phyloP scores from a whole-genome alignment of 78 protist species.

The Dictyostelium capitatum region DNA sequence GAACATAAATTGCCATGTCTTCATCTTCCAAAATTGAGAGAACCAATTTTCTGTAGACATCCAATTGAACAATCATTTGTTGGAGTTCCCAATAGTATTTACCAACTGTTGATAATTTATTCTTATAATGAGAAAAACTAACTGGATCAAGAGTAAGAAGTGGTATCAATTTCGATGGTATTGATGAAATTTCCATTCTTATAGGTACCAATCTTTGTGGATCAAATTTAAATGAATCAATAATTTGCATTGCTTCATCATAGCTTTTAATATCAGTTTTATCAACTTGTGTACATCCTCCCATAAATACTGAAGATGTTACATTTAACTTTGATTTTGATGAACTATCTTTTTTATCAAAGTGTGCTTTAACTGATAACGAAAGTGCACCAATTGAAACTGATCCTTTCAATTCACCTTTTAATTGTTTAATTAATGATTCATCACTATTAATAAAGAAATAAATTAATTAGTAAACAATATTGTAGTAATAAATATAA shows the following conservation, averaged over 20 bases:
- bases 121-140: neutral
- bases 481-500: too few relatives aligned
- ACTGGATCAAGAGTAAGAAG: neutral
- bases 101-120: neutral
- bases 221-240: neutral
- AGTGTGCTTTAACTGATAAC: neutral
- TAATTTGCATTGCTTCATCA: neutral
- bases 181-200: neutral
- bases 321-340: neutral
- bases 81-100: slow-evolving; percentile 22
- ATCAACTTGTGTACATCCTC: neutral
- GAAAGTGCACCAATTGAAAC: slow-evolving; percentile 3
- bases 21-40: neutral
- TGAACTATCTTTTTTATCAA: neutral
- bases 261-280: neutral
- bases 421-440: neutral
- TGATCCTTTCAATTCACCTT: neutral
- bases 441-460: neutral
- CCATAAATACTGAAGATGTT: slow-evolving; percentile 11
- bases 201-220: neutral
- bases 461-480: too few relatives aligned
- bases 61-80: slow-evolving; percentile 27
- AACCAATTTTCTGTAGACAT: neutral
- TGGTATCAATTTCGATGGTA: neutral
- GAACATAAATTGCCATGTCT: neutral